Percentiles rank a stretch among this genome's conserved stretches.
Evolutionary conservation across 83 land plant genomes (phyloP).

Genomic region (Picea abies): DNA sequence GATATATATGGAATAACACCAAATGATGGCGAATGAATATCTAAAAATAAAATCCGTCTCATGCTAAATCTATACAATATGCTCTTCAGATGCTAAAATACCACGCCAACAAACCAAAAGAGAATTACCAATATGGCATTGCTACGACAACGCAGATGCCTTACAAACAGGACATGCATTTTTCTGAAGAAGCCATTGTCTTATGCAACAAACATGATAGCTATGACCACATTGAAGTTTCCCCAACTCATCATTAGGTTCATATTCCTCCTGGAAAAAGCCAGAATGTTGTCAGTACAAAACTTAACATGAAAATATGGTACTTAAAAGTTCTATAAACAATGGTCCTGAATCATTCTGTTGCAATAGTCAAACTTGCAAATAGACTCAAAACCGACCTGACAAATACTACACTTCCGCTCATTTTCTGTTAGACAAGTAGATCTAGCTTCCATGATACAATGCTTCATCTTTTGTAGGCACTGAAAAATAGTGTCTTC

Average conservation of each 20-base stretch:
- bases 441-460: slow-evolving; percentile 20
- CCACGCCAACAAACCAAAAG: slow-evolving; percentile 4
- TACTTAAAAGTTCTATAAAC: background rate
- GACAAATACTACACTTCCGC: slow-evolving; percentile 73
- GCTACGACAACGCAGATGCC: slow-evolving; percentile 22
- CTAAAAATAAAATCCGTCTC: background rate
- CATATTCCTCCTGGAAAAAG: slow-evolving; percentile 77
- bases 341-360: too few relatives aligned
- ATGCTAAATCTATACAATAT: slow-evolving; percentile 9
- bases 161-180: slow-evolving; percentile 86
- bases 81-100: background rate
- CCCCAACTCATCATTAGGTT: slow-evolving; percentile 61
- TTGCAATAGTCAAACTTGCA: slow-evolving; percentile 4
- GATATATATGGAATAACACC: background rate
- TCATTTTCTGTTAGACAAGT: slow-evolving; percentile 32
- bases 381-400: slow-evolving; percentile 30
- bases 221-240: slow-evolving; percentile 70
- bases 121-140: background rate
- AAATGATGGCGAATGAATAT: background rate
- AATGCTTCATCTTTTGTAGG: slow-evolving; percentile 37
- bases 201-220: slow-evolving; percentile 71
- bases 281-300: background rate
- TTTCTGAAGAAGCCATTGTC: slow-evolving; percentile 75
- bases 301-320: background rate
- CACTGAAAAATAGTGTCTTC: slow-evolving; percentile 59